Evolutionary conservation across 83 land plant genomes (phyloP).

Genomic region (Diphasiastrum complanatum): DNA sequence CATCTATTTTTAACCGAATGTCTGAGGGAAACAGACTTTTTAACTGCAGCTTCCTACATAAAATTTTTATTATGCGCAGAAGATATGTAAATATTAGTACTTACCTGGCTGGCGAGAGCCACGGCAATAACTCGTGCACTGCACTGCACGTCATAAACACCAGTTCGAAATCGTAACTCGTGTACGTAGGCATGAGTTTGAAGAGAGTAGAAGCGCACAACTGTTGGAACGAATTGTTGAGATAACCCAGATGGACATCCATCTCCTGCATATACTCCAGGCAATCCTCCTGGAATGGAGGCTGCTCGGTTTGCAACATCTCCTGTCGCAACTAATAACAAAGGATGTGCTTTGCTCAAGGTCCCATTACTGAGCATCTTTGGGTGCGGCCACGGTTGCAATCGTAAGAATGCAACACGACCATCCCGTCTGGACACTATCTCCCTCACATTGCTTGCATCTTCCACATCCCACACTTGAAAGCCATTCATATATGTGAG

Average conservation of each 20-base stretch:
- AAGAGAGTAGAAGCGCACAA: conserved; percentile 76
- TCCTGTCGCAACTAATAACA: conserved; percentile 60
- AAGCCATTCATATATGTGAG: conserved; percentile 79
- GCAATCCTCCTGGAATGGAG: too few species aligned
- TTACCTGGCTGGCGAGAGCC: conserved; percentile 70
- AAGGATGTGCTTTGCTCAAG: conserved; percentile 48
- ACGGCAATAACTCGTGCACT: conserved; percentile 76
- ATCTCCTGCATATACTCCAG: conserved; percentile 22
- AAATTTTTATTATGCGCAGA: too few species aligned
- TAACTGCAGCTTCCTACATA: too few species aligned
- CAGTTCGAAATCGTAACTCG: conserved; percentile 61
- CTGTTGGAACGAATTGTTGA: conserved; percentile 48
- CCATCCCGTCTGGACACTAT: conserved; percentile 79
- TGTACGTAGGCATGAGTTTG: conserved; percentile 63
- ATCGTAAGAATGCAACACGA: conserved; percentile 76
- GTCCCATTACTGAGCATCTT: conserved; percentile 39
- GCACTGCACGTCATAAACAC: conserved; percentile 67
- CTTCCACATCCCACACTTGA: conserved; percentile 93
- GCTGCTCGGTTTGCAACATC: conserved; percentile 31
- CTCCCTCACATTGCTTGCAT: conserved; percentile 63
- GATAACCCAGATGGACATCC: conserved; percentile 27
- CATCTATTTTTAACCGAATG: too few species aligned
- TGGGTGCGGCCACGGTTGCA: conserved; percentile 46
- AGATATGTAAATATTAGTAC: too few species aligned
- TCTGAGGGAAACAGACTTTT: too few species aligned